Percentiles rank a stretch among this genome's conserved stretches.
Evolutionary conservation across 768 basidiomycete genomes (phyloP).

Genomic region (Podaxis sp.): DNA sequence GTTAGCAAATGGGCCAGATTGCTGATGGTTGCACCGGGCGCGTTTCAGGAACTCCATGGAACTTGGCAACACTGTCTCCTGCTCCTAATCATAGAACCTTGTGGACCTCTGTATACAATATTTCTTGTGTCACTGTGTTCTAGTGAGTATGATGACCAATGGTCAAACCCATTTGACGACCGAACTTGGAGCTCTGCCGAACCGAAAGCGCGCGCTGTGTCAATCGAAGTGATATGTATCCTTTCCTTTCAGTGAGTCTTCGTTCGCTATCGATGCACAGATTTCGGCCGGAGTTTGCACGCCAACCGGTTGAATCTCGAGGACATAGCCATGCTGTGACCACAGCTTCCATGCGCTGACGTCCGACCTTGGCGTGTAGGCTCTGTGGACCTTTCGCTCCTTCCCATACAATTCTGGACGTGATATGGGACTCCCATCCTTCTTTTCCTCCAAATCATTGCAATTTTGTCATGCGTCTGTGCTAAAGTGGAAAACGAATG

Average conservation of each 20-base stretch:
- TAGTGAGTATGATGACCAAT: not conserved
- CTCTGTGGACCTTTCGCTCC: not conserved
- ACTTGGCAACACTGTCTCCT: not conserved
- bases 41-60: slow-evolving; percentile 6
- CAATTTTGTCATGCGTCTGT: not conserved
- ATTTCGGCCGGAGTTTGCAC: slow-evolving; percentile 1
- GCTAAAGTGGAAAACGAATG: slow-evolving; percentile 2
- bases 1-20: not conserved
- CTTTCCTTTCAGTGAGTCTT: not conserved
- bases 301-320: not conserved
- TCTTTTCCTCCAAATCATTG: not conserved
- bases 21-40: not conserved
- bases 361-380: not conserved
- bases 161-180: not conserved
- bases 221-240: not conserved
- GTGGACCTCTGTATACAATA: not conserved
- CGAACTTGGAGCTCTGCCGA: not conserved
- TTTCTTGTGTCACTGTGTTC: not conserved
- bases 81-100: slow-evolving; percentile 3
- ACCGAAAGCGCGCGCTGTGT: not conserved
- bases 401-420: not conserved
- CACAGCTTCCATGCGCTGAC: not conserved
- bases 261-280: not conserved
- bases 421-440: not conserved
- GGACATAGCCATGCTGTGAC: not conserved